Conservation (phyloP, 1,284 basidiomycete genomes). For the Pseudozyma pruni region DNA sequence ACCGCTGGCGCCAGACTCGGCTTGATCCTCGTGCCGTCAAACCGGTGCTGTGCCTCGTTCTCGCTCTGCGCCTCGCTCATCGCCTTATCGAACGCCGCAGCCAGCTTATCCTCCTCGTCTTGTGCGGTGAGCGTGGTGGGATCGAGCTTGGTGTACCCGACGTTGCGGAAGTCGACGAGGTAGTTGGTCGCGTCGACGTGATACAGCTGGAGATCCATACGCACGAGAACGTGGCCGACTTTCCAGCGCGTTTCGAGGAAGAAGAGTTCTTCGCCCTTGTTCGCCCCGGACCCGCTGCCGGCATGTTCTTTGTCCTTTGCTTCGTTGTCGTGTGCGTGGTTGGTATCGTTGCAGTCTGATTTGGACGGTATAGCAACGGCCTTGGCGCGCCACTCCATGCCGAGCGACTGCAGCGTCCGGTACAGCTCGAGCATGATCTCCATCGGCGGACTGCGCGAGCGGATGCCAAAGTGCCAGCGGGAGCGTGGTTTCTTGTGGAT, state of each 20-base stretch:
- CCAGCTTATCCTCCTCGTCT: constrained; percentile 28
- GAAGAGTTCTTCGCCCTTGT: constrained; percentile 76
- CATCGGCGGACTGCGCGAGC: constrained; percentile 94
- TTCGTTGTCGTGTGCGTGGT: constrained; percentile 41
- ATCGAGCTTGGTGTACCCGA: constrained; percentile 80
- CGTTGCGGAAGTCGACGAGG: constrained; percentile 97
- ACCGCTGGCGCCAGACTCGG: constrained; percentile 49
- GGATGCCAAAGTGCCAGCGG: constrained; percentile 96
- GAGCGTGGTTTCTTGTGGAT: constrained; percentile 65
- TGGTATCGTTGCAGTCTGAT: background rate
- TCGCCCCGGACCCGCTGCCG: constrained; percentile 68
- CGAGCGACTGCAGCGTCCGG: constrained; percentile 86
- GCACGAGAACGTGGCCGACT: constrained; percentile 72
- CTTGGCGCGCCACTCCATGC: constrained; percentile 86
- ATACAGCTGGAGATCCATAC: constrained; percentile 97
- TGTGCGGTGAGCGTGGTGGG: no score
- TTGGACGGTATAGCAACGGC: constrained; percentile 25
- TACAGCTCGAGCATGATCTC: constrained; percentile 99
- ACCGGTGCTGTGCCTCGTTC: constrained; percentile 24
- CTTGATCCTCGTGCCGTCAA: constrained; percentile 39
- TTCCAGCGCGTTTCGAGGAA: constrained; percentile 93
- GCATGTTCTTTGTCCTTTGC: constrained; percentile 25
- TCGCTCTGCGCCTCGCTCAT: constrained; percentile 33
- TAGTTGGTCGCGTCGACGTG: constrained; percentile 95
- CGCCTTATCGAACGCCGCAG: constrained; percentile 40